Evolutionary conservation across 1,284 basidiomycete species (phyloP).

Genomic region (Peniophora sp.): DNA sequence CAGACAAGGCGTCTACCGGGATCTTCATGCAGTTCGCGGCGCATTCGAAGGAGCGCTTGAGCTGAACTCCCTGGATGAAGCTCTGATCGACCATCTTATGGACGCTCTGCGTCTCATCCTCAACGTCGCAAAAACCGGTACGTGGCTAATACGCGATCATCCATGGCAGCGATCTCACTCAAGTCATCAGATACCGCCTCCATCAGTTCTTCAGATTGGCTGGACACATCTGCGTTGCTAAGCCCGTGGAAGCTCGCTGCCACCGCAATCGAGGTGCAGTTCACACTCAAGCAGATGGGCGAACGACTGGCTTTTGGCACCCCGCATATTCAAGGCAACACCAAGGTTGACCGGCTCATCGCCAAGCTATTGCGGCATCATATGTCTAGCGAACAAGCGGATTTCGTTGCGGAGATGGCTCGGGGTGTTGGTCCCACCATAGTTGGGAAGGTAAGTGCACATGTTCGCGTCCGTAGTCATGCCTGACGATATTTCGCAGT

Average conservation of each 20-base stretch:
- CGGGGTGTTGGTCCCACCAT: constrained; percentile 58
- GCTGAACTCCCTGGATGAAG: constrained; percentile 38
- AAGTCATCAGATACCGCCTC: constrained; percentile 15
- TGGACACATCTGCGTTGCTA: constrained; percentile 51
- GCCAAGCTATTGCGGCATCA: constrained; percentile 60
- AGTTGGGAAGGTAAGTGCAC: constrained; percentile 49
- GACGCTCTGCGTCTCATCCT: constrained; percentile 56
- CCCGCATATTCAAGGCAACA: constrained; percentile 32
- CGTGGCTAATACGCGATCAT: constrained; percentile 9
- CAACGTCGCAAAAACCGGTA: constrained; percentile 45
- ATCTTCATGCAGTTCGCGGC: constrained; percentile 57
- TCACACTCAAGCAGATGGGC: constrained; percentile 64
- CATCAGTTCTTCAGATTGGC: constrained; percentile 51
- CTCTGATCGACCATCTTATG: constrained; percentile 55
- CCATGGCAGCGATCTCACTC: background rate
- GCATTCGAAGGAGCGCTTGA: constrained; percentile 61
- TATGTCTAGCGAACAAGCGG: constrained; percentile 68
- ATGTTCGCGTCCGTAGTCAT: background rate
- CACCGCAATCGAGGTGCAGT: constrained; percentile 69
- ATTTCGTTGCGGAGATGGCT: constrained; percentile 72
- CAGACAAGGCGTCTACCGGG: constrained; percentile 62
- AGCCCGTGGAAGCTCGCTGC: constrained; percentile 78
- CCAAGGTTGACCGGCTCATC: constrained; percentile 54
- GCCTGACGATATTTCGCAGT: constrained; percentile 30
- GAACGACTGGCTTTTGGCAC: constrained; percentile 50